Percentiles rank a stretch among this genome's conserved stretches.
Conservation (phyloP, 441 rosid genomes). For the Brassica hybrid region DNA sequence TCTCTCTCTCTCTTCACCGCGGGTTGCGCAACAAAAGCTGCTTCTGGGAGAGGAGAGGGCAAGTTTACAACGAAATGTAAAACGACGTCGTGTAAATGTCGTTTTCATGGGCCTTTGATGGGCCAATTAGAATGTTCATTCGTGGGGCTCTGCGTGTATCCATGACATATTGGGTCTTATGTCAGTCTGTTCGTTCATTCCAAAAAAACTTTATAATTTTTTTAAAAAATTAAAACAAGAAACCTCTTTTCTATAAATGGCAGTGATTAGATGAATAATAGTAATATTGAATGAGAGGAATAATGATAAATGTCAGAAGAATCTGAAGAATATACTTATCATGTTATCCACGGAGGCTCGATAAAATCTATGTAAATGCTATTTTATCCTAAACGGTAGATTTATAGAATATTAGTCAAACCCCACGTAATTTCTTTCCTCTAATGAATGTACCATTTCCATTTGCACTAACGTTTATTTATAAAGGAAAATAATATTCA, state of each 20-base stretch:
- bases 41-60: constrained; percentile 6
- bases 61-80: background rate
- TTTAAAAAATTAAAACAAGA: background rate
- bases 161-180: background rate
- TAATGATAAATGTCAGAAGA: background rate
- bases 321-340: constrained; percentile 2
- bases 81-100: background rate
- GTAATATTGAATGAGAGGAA: background rate
- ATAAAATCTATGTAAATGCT: background rate
- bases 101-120: constrained; percentile 21
- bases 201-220: background rate
- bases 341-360: background rate
- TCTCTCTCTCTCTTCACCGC: background rate
- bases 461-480: background rate
- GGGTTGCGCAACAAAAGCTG: background rate
- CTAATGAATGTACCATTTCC: background rate
- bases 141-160: background rate
- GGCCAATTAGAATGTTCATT: constrained; percentile 1
- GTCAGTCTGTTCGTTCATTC: background rate
- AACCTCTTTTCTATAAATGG: background rate
- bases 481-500: background rate
- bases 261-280: background rate
- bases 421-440: background rate
- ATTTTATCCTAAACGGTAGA: background rate
- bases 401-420: background rate